Percentiles rank a stretch among this genome's conserved stretches.
Evolutionary conservation across 106 monocot genomes (phyloP).

Genomic region (Dendrobium nobile): DNA sequence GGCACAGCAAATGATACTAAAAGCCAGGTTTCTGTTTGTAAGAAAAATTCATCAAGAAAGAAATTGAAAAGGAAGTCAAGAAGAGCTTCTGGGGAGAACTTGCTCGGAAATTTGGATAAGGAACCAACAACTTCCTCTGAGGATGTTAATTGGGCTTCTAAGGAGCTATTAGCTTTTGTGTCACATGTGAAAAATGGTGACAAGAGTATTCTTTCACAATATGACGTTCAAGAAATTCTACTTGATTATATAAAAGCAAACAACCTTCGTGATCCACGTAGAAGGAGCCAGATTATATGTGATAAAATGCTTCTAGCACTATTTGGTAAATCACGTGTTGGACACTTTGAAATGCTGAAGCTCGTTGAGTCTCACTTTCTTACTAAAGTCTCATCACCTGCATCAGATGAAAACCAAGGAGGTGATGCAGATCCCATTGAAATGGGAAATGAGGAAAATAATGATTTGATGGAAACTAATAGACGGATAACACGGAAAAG

Average conservation of each 20-base stretch:
- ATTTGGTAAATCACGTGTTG: constrained; percentile 82
- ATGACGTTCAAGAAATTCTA: constrained; percentile 87
- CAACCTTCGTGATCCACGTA: constrained; percentile 87
- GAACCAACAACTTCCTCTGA: constrained; percentile 22
- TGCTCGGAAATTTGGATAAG: constrained; percentile 15
- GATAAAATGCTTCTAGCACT: constrained; percentile 67
- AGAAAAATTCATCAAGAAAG: constrained; percentile 22
- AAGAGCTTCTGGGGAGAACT: constrained; percentile 13
- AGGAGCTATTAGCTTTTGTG: constrained; percentile 87
- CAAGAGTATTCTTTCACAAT: constrained; percentile 56
- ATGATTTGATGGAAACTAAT: constrained; percentile 48
- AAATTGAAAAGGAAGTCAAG: constrained; percentile 29
- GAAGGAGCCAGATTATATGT: constrained; percentile 84
- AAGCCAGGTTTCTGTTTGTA: neutral
- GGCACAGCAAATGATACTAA: neutral
- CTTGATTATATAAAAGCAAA: constrained; percentile 82
- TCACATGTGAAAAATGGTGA: constrained; percentile 86
- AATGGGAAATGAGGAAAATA: constrained; percentile 53
- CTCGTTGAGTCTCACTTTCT: constrained; percentile 92
- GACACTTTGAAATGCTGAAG: constrained; percentile 98
- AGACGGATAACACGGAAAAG: constrained; percentile 48
- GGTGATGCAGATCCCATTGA: constrained; percentile 59
- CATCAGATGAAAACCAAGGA: constrained; percentile 60
- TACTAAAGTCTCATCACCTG: constrained; percentile 48
- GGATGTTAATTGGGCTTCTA: constrained; percentile 75